Base-by-base conservation (phyloP, 768 basidiomycete genomes). In the Suillus sp. region DNA sequence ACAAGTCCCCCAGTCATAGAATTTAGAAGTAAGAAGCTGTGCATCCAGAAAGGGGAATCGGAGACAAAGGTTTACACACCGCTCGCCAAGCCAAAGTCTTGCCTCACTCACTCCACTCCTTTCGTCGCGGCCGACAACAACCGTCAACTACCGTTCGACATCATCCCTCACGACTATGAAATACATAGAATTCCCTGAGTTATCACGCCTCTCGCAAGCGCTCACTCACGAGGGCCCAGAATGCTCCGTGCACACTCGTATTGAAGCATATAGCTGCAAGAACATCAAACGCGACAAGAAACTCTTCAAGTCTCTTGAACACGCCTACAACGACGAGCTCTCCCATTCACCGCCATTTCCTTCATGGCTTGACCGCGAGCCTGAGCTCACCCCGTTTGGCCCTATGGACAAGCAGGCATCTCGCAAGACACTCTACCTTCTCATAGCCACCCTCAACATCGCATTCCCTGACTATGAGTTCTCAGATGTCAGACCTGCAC, bases 381-480 rank as follows among this genome's bases (percentile, higher is more conserved):
- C 84, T 10, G 91, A 91, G 71, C 84, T 87, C 75, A 92, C 92
- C 50, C 91, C 94, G 0, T 99, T 99, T 70, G 96, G 96, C 2
- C 89, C 93, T 57, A 89, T 97, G 72, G 89, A 92, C 81, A 89
- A 92, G 71, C 90, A 88, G 48, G 81, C 84, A 53, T 89, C 91
- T 38, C 84, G 94, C 70, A 97, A 96, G 84, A 96, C 93, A 4
- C 89, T 97, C 62, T 97, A 95, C 81, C 87, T 96, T 57, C 90
- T 99, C 74, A 97, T 99, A 71, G 92, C 94, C 37, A 95, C 95
- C 3, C 89, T 99, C 70, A 99, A 99, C 80, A 87, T 94, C 71
- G 96, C 96, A 7, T 99, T 96, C 73, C 96, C 96, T 2, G 96
- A 99, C 84, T 86, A 98, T 79, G 96, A 98, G 72, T 99, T 99